These are phyloP conservation scores for Russula earlei DNA, from an alignment of 768 basidiomycete species.

Conservation along the genomic window DNA sequence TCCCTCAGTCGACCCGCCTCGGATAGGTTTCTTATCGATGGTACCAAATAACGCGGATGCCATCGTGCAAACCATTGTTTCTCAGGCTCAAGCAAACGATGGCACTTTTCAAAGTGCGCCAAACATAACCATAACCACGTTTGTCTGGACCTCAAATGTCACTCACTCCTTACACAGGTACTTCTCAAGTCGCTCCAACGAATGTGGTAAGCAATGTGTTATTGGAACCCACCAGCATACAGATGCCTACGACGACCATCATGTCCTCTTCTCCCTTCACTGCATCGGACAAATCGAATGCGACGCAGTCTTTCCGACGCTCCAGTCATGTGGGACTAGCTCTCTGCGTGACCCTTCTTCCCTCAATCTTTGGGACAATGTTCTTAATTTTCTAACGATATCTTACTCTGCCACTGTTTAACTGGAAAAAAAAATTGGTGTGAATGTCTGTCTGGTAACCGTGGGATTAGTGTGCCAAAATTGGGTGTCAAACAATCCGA, in stretches of 20 bases:
- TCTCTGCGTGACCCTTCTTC: neutral
- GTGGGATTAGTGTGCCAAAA: conserved; percentile 2
- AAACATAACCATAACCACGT: no score
- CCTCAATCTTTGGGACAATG: neutral
- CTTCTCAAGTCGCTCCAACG: conserved; percentile 9
- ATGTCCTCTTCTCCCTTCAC: neutral
- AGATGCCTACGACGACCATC: neutral
- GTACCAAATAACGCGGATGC: conserved; percentile 46
- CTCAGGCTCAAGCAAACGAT: conserved; percentile 21
- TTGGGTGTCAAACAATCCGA: neutral
- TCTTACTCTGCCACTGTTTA: neutral
- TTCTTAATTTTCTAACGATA: neutral
- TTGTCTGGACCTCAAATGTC: neutral
- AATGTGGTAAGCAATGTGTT: neutral
- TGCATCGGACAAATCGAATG: neutral
- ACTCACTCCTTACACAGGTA: neutral
- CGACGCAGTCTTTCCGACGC: neutral
- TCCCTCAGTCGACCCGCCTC: conserved; percentile 58
- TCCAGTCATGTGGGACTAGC: neutral
- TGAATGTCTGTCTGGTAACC: neutral
- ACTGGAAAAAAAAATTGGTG: no score
- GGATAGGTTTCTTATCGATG: conserved; percentile 63
- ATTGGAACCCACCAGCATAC: neutral
- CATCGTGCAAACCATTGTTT: conserved; percentile 28
- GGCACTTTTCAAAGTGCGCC: conserved; percentile 26